These are phyloP conservation scores for Buddleja alternifolia DNA, from an alignment of 257 asterid genomes.

Conservation along the genomic window DNA sequence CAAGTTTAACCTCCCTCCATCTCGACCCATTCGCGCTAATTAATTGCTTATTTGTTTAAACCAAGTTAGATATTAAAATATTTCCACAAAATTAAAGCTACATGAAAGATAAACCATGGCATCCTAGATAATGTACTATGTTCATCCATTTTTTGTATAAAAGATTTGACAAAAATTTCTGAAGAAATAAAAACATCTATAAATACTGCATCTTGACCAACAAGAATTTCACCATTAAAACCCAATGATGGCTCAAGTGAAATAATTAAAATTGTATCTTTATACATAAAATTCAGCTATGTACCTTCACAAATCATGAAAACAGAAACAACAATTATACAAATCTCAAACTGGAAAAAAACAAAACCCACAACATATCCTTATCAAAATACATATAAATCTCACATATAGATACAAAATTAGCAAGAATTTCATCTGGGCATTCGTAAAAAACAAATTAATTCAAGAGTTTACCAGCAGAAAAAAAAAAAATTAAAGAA, in stretches of 20 bases:
- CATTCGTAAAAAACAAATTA: slow-evolving; percentile 24
- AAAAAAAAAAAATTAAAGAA: slow-evolving; percentile 34
- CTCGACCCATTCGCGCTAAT: slow-evolving; percentile 16
- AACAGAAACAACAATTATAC: slow-evolving; percentile 6
- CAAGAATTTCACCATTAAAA: slow-evolving; percentile 16
- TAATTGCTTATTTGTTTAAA: neutral
- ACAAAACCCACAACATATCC: slow-evolving; percentile 24
- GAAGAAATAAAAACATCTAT: slow-evolving; percentile 4
- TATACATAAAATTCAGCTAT: slow-evolving; percentile 13
- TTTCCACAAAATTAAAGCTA: slow-evolving; percentile 8
- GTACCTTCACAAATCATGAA: slow-evolving; percentile 32
- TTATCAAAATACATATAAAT: neutral
- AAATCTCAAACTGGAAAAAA: slow-evolving; percentile 18
- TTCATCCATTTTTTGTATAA: slow-evolving; percentile 17
- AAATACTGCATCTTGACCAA: slow-evolving; percentile 5
- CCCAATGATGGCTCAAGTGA: neutral
- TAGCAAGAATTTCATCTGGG: slow-evolving; percentile 37
- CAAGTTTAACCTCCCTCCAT: slow-evolving; percentile 3
- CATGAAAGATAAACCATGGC: slow-evolving; percentile 7
- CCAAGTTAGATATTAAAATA: slow-evolving; percentile 15
- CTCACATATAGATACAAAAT: slow-evolving; percentile 21
- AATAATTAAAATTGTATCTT: neutral
- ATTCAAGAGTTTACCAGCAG: slow-evolving; percentile 7
- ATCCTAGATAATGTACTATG: slow-evolving; percentile 28
- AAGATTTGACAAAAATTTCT: slow-evolving; percentile 3